Evolutionary conservation across 495 filamentous ascomycete species (phyloP), one percentile per base, ranked within the genome.

Genomic region (Aspergillus avenaceus): DNA sequence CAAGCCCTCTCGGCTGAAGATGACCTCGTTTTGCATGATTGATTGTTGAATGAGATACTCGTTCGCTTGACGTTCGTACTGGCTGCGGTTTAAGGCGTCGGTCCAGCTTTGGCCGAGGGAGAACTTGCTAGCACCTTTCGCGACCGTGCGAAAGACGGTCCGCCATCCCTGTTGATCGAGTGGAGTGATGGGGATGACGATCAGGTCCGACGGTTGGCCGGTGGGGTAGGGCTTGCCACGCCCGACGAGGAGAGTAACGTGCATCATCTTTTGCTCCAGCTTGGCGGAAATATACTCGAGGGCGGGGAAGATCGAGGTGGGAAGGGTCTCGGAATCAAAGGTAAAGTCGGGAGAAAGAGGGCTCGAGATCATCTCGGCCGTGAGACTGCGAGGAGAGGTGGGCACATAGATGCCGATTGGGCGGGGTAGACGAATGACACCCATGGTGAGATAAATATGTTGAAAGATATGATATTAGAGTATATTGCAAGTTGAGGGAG

Each of bases 1-100:
- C 25, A 90, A 67, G 28, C 82, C 83, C 40, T 85, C 84, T n/a
- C 83, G 80, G 23, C 80, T 77, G 71, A 85, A 89, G 47, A 89
- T 67, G 25, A 84, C 70, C 42, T 87, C 81, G 56, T 88, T 84
- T 58, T 88, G 85, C 36, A 73, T 58, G 22, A 87, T 74, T 8
- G 85, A 88, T 42, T 83, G 79, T 27, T 80, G 72, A 24, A 87
- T 69, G 3, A 90, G 71, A 51, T 86, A 77, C 27, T 70, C 62
- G 56, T 73, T 66, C 52, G 64, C 61, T 22, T 65, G 53, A 44
- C 66, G 62, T 25, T 75, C 64, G 49, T 68, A 51, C 49, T 67
- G 63, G 49, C 63, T 60, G 54, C 72, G 64, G 47, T 57, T 55
- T 24, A 72, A 50, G 19, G 66, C 64, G 34, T 75, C 64, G 43